Evolutionary conservation across 1,284 basidiomycete species (phyloP), one percentile per base, ranked within the genome.

Genomic region (Naganishia liquefaciens): DNA sequence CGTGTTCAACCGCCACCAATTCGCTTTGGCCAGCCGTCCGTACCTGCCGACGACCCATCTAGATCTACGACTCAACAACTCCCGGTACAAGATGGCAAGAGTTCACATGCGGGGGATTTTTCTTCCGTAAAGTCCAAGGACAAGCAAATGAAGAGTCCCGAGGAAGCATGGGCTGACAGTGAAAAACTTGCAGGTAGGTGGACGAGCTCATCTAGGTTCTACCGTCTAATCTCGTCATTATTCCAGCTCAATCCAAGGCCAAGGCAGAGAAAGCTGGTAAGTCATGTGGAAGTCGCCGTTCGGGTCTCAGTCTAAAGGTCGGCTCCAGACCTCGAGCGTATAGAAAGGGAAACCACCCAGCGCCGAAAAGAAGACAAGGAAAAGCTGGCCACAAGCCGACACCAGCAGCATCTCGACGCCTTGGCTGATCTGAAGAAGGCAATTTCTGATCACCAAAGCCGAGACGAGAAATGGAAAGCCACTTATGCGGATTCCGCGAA

Each of bases 241-340:
- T 57, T 49, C 47, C 54, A 77, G 74, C 68, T 30, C 71, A 73
- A 63, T 73, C 74, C 51, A 76, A 76, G 62, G 74, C 76, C 19
- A 74, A 74, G 2, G 73, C 74, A 5, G 75, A 76, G 66, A 66
- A 66, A 67, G 74, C 74, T 27, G 72, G 73, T 73, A 40, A 68
- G 72, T 70, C 11, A 2, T 62, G 3, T 37, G 21, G n/a, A 27
- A 28, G 13, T 37, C 33, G 9, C 13, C 13, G 33, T 37, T 7
- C 13, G 33, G 33, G 28, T 55, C 13, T 17, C 5, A 21, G 40
- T 3, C 40, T 30, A 44, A n/a, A 9, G 19, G 3, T 46, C 19
- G 54, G 15, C 6, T 25, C 15, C 43, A 64, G 61, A 72, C 71
- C 15, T 40, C 39, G 67, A 65, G 47, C 57, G 67, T 17, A n/a